A percentile compares a stretch with the other conserved stretches of the same genome.
Conservation (phyloP, 2,329 filamentous ascomycete genomes). For the Pochonia chlamydosporia region DNA sequence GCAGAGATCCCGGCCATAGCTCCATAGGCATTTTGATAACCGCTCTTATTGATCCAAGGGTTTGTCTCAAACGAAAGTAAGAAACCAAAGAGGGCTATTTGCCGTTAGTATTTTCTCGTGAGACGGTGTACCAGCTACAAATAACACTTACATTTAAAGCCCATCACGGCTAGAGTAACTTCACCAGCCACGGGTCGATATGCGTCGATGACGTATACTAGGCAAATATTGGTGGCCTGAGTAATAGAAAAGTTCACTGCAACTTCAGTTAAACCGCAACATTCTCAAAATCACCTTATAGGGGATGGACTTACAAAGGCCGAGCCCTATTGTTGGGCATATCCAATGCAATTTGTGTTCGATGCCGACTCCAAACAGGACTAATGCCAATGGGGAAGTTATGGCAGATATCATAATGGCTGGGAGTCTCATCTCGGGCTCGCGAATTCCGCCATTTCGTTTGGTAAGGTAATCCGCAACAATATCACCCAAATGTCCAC, state of each 20-base stretch:
- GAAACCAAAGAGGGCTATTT: constrained; percentile 47
- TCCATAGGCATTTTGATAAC: constrained; percentile 47
- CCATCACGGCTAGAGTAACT: constrained; percentile 45
- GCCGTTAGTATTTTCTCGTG: constrained; percentile 8
- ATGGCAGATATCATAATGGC: constrained; percentile 45
- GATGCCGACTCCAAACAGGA: constrained; percentile 44
- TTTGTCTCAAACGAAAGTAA: constrained; percentile 56
- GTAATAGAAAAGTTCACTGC: constrained; percentile 50
- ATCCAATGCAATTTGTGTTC: constrained; percentile 46
- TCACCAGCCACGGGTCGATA: constrained; percentile 54
- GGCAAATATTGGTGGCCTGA: constrained; percentile 48
- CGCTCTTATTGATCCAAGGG: constrained; percentile 44
- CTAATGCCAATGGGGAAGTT: constrained; percentile 39
- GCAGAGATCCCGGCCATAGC: constrained; percentile 52
- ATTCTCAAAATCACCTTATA: neutral
- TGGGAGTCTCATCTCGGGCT: constrained; percentile 55
- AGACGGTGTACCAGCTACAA: neutral
- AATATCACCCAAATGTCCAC: constrained; percentile 41
- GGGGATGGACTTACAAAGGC: constrained; percentile 34
- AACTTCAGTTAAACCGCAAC: constrained; percentile 1
- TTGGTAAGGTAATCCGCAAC: constrained; percentile 43
- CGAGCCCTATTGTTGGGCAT: constrained; percentile 47
- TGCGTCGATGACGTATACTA: constrained; percentile 53
- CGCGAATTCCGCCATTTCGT: constrained; percentile 49
- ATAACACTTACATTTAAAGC: constrained; percentile 43